Evolutionary conservation across 306 rosid species (phyloP).

Genomic region (Trichosanthes truncata): DNA sequence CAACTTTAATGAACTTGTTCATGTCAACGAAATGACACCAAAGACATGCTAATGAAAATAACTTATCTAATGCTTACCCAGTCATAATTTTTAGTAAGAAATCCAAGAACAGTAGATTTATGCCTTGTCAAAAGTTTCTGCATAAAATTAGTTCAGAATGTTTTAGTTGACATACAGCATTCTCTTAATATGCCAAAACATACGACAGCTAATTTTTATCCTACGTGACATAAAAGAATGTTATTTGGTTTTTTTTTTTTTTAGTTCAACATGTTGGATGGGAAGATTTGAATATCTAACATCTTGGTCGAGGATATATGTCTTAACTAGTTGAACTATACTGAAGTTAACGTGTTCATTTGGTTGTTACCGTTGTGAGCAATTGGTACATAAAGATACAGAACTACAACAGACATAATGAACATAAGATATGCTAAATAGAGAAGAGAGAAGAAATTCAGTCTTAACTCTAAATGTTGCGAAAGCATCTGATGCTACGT

Average conservation of each 20-base stretch:
- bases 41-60: neutral
- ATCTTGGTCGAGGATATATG: neutral
- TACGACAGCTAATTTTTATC: neutral
- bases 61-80: conserved; percentile 21
- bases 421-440: neutral
- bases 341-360: neutral
- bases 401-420: neutral
- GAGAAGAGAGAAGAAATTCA: neutral
- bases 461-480: conserved; percentile 26
- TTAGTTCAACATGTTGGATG: neutral
- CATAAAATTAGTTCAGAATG: neutral
- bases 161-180: neutral
- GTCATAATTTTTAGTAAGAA: conserved; percentile 26
- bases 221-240: neutral
- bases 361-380: neutral
- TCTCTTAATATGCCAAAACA: neutral
- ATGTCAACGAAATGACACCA: neutral
- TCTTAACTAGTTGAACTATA: neutral
- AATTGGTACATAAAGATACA: neutral
- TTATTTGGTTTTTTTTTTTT: neutral
- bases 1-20: neutral
- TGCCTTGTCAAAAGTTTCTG: conserved; percentile 45
- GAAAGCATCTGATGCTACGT: conserved; percentile 31
- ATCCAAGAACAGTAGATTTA: conserved; percentile 33
- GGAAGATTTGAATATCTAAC: neutral